phyloP scores from a whole-genome alignment of 352 stramenopile genomes.

The Paralagenidium karlingii region DNA sequence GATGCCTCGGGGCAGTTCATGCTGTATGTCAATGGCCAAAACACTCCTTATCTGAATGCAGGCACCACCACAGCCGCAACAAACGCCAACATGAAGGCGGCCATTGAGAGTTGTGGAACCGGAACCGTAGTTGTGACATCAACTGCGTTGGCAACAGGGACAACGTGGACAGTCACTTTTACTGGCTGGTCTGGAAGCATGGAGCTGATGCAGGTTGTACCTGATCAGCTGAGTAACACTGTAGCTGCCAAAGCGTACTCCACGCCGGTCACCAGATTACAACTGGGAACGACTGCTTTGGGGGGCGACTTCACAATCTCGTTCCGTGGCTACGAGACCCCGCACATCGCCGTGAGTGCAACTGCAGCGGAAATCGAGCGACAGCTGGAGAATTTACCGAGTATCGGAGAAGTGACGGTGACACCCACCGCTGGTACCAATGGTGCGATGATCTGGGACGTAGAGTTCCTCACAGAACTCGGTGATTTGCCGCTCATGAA shows the following conservation, averaged over 20 bases:
- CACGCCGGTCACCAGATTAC: slow-evolving; percentile 25
- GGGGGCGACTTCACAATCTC: slow-evolving; percentile 74
- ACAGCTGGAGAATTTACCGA: slow-evolving; percentile 83
- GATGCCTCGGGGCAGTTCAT: slow-evolving; percentile 54
- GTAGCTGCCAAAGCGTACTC: slow-evolving; percentile 26
- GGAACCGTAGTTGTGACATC: slow-evolving; percentile 35
- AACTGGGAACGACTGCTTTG: slow-evolving; percentile 30
- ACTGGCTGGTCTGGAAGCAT: slow-evolving; percentile 27
- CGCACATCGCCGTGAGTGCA: slow-evolving; percentile 34
- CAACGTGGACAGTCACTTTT: slow-evolving; percentile 63
- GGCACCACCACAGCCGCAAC: slow-evolving; percentile 12
- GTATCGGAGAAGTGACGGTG: slow-evolving; percentile 68
- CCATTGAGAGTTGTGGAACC: slow-evolving; percentile 29
- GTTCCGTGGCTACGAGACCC: slow-evolving; percentile 69
- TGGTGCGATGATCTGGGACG: slow-evolving; percentile 74
- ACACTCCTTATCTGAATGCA: slow-evolving; percentile 29
- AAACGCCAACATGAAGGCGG: slow-evolving; percentile 24
- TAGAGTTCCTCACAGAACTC: slow-evolving; percentile 90
- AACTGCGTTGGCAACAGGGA: slow-evolving; percentile 21
- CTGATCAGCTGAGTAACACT: slow-evolving; percentile 42
- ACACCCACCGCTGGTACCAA: slow-evolving; percentile 27
- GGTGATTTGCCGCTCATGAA: slow-evolving; percentile 89
- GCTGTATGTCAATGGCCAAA: slow-evolving; percentile 53
- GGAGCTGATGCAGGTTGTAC: slow-evolving; percentile 33
- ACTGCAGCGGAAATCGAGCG: slow-evolving; percentile 61